phyloP scores from a whole-genome alignment of 192 early-diverging fungal species.

The Backusella australiensis region DNA sequence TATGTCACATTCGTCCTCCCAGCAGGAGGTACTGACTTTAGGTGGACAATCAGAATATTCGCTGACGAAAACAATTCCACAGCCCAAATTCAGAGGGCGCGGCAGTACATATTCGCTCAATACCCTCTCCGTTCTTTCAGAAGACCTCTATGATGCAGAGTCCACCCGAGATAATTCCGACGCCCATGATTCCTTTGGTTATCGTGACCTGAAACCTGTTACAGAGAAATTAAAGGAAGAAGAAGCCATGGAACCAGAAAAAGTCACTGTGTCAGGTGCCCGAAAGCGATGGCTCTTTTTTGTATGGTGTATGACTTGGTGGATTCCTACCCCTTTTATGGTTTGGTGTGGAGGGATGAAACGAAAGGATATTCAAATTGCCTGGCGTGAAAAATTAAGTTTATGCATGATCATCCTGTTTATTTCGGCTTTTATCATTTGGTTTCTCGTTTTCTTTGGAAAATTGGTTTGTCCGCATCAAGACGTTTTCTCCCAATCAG shows the following conservation, averaged over 20 bases:
- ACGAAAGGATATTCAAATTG: conserved; percentile 76
- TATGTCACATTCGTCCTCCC: conserved; percentile 17
- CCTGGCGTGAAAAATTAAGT: conserved; percentile 97
- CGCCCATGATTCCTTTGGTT: conserved; percentile 7
- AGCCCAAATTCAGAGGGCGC: not conserved
- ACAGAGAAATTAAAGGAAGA: conserved; percentile 12
- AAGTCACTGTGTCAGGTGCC: conserved; percentile 48
- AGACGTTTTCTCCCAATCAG: conserved; percentile 66
- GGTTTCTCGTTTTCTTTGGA: conserved; percentile 79
- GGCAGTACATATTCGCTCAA: not conserved
- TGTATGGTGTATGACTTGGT: conserved; percentile 77
- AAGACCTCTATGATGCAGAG: conserved; percentile 9
- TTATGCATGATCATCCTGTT: conserved; percentile 84
- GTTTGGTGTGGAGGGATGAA: conserved; percentile 76
- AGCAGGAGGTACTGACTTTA: not conserved
- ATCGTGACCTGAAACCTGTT: conserved; percentile 2
- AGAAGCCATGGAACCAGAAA: conserved; percentile 40
- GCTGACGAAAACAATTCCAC: not conserved
- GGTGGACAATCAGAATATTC: not conserved
- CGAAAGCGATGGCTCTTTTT: conserved; percentile 81
- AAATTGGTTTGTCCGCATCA: conserved; percentile 71
- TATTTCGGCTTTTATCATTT: conserved; percentile 75
- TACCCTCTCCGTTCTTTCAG: conserved; percentile 26
- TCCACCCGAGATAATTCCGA: conserved; percentile 21
- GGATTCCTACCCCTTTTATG: conserved; percentile 72